These are phyloP conservation scores for Aureobasidium sp. DNA, from an alignment of 2,329 filamentous ascomycete species.

Conservation along the genomic window DNA sequence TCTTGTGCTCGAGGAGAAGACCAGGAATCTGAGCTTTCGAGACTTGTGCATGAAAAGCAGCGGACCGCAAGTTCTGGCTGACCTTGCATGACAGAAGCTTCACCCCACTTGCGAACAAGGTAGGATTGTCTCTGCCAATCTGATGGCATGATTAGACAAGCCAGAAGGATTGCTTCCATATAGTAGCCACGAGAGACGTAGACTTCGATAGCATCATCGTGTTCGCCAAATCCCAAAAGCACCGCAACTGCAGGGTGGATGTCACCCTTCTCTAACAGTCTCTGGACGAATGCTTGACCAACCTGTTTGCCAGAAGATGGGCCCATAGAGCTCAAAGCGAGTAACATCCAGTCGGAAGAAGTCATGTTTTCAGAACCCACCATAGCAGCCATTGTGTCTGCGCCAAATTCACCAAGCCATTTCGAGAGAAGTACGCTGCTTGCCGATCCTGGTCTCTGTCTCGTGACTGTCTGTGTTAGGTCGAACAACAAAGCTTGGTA, in stretches of 20 bases:
- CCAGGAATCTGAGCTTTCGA: conserved; percentile 81
- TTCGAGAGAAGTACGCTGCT: conserved; percentile 77
- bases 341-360: conserved; percentile 91
- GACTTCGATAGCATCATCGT: conserved; percentile 91
- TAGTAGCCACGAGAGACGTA: conserved; percentile 87
- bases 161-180: conserved; percentile 86
- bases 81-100: conserved; percentile 76
- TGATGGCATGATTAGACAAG: conserved; percentile 69
- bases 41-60: conserved; percentile 84
- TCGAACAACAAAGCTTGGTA: conserved; percentile 15
- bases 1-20: conserved; percentile 70
- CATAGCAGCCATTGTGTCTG: conserved; percentile 72
- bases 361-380: conserved; percentile 75
- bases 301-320: conserved; percentile 73
- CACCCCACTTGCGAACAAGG: conserved; percentile 89
- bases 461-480: conserved; percentile 42
- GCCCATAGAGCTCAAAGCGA: conserved; percentile 84
- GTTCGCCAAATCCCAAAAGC: conserved; percentile 82
- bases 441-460: conserved; percentile 64
- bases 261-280: conserved; percentile 80
- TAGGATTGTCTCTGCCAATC: conserved; percentile 90
- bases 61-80: conserved; percentile 86
- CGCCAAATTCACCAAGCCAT: conserved; percentile 82
- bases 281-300: conserved; percentile 81
- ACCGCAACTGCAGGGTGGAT: conserved; percentile 88